Evolutionary conservation across 1,139 yeast species (phyloP), one percentile per base, ranked within the genome.

Genomic region (Candida frijolesensis): DNA sequence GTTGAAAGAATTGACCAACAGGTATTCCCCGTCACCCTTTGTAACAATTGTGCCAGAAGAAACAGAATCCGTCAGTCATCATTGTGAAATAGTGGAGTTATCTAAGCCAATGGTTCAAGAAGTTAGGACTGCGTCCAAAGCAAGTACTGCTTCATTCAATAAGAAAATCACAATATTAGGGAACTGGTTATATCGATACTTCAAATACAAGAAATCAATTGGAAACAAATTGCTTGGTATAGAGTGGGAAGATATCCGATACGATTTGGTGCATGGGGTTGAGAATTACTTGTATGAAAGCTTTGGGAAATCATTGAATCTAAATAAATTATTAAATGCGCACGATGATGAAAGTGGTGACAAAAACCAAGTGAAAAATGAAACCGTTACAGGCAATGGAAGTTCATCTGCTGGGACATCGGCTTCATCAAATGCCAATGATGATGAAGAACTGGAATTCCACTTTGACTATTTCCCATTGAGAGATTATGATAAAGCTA

Each of bases 201-300:
- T 76, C 60, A 73, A 67, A 49, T 73, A 73, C 53, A 75, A 72
- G 49, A 74, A 72, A 54, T 61, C 71, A 2, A 62, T 67, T n/a
- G 68, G 70, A 2, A 72, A 71, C 58, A 75, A 75, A 29, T 58
- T 75, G 18, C 53, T 74, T 29, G 78, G 73, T 1, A 70, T 76
- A 58, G 80, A 74, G 59, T 76, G 79, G 80, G 80, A 76, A 52
- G 77, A 72, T 49, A 69, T 76, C 40, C 61, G 80, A 35, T 66
- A 70, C 48, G 81, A 76, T 42, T 57, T 75, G 42, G 56, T 69
- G 3, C 64, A 66, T 51, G 79, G 79, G 1, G 58, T 74, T 15
- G 81, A 76, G 52, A 61, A 63, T 10, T 64, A 65, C 45, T 49
- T 71, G 39, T 73, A 74, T 57, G 66, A 66, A 46, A 70, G 64